Percentiles rank a stretch among this genome's conserved stretches.
These are phyloP conservation scores for Ulota crispa DNA, from an alignment of 225 moss, liverwort and hornwort species.

Conservation along the genomic window DNA sequence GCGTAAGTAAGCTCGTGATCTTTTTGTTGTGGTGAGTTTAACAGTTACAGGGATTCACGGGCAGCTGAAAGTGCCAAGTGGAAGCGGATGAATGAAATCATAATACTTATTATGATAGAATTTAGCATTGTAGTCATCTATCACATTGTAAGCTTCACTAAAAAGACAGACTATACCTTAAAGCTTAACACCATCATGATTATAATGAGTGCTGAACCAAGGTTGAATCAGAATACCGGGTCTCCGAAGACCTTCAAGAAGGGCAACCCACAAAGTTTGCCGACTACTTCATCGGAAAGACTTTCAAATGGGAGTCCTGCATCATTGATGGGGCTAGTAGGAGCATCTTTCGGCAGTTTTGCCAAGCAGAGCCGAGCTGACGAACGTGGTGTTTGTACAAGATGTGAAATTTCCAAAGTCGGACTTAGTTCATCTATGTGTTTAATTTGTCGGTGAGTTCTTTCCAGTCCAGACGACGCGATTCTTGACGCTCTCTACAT, in stretches of 20 bases:
- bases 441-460: constrained; percentile 32
- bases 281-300: constrained; percentile 15
- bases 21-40: background rate
- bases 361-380: constrained; percentile 23
- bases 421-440: constrained; percentile 10
- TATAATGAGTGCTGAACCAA: constrained; percentile 11
- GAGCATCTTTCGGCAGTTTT: background rate
- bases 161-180: background rate
- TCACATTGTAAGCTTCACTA: background rate
- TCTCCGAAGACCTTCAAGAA: background rate
- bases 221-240: constrained; percentile 20
- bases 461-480: background rate
- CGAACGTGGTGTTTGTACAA: constrained; percentile 13
- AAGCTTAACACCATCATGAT: background rate
- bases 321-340: background rate
- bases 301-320: constrained; percentile 16
- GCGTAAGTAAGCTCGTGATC: background rate
- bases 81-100: constrained; percentile 3
- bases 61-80: background rate
- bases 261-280: constrained; percentile 5
- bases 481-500: background rate
- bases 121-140: constrained; percentile 2
- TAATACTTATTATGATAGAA: background rate
- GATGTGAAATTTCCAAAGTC: constrained; percentile 18
- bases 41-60: background rate